Percentiles rank a stretch among this genome's conserved stretches.
Conservation (phyloP, 768 basidiomycete species). For the Tremella yokohamensis region DNA sequence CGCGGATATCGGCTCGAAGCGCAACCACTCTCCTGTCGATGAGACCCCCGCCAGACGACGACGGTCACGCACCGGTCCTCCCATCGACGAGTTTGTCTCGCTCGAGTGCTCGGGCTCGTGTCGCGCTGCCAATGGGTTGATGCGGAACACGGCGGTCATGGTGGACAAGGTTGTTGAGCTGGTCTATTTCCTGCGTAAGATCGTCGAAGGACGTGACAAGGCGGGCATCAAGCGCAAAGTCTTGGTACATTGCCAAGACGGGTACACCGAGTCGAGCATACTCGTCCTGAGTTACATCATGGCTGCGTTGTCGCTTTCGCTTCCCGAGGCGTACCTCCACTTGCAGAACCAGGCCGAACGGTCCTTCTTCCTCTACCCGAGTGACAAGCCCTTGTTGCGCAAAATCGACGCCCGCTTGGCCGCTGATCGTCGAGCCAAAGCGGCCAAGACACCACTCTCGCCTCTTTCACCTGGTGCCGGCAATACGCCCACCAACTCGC, state of each 20-base stretch:
- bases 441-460: constrained; percentile 27
- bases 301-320: constrained; percentile 55
- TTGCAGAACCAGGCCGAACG: constrained; percentile 62
- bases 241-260: constrained; percentile 49
- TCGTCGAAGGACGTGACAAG: constrained; percentile 35
- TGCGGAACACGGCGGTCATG: constrained; percentile 30
- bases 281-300: constrained; percentile 83
- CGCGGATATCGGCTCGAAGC: constrained; percentile 15
- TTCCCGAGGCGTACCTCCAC: constrained; percentile 89
- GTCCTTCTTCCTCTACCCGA: constrained; percentile 87
- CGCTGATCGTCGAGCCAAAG: constrained; percentile 37
- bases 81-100: constrained; percentile 16
- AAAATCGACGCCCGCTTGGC: constrained; percentile 62
- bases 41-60: constrained; percentile 12
- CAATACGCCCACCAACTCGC: constrained; percentile 2
- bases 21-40: constrained; percentile 24
- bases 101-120: constrained; percentile 39
- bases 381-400: constrained; percentile 69
- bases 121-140: constrained; percentile 33
- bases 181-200: constrained; percentile 42
- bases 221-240: constrained; percentile 25
- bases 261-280: constrained; percentile 77
- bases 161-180: constrained; percentile 38
- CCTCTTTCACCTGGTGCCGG: constrained; percentile 9
- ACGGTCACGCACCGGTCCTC: constrained; percentile 2